Conservation (phyloP, 1,139 yeast genomes). For the Petasospora fabianii region DNA sequence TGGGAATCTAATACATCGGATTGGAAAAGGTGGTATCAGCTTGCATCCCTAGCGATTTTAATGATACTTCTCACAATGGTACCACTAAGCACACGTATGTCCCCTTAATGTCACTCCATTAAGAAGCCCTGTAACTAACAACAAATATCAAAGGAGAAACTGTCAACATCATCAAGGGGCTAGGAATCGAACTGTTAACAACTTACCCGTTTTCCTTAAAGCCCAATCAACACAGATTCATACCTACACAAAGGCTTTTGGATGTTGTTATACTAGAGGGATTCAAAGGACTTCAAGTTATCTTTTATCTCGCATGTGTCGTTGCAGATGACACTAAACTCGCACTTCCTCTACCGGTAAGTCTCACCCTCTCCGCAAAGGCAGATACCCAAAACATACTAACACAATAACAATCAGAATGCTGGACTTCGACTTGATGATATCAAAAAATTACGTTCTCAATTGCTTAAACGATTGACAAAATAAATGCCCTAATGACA, state of each 20-base stretch:
- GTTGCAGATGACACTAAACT: conserved; percentile 34
- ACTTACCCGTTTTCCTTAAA: conserved; percentile 22
- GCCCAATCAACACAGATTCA: conserved; percentile 32
- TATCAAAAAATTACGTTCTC: not conserved
- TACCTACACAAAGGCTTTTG: conserved; percentile 49
- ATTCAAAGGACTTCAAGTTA: conserved; percentile 56
- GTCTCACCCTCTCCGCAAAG: no score
- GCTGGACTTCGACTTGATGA: not conserved
- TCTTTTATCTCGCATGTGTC: conserved; percentile 56
- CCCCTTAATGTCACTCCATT: no score
- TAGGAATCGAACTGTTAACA: conserved; percentile 31
- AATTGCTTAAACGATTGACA: not conserved
- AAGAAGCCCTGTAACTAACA: no score
- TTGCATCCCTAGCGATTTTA: no score
- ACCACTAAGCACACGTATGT: not conserved
- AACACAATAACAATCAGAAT: not conserved
- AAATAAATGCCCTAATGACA: not conserved
- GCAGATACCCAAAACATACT: not conserved
- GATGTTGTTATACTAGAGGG: conserved; percentile 70
- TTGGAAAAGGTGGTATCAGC: no score
- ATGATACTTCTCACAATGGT: no score
- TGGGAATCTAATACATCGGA: no score
- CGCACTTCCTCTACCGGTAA: conserved; percentile 35
- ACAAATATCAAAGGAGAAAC: conserved; percentile 21
- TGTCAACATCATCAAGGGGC: conserved; percentile 26